These are phyloP conservation scores for Ceratocystis alfenasii DNA, from an alignment of 2,329 filamentous ascomycete species.

Conservation along the genomic window DNA sequence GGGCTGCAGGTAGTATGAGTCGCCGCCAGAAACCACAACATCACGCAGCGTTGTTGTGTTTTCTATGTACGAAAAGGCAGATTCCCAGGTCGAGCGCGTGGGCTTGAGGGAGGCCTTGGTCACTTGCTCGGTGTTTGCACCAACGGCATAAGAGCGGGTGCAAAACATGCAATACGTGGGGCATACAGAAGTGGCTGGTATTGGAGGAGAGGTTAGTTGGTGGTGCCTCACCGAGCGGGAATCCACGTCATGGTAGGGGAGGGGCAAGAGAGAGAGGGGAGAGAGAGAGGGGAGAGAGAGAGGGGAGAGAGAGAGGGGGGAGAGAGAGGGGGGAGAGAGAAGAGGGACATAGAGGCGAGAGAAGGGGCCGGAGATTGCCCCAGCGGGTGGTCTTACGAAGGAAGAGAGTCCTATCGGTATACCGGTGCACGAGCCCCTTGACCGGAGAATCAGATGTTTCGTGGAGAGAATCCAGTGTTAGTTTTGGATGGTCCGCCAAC, in stretches of 20 bases:
- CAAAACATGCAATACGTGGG: constrained; percentile 53
- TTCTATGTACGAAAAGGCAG: constrained; percentile 46
- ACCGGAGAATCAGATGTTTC: constrained; percentile 46
- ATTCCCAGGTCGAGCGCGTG: constrained; percentile 38
- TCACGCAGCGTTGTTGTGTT: constrained; percentile 39
- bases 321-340: too few relatives aligned
- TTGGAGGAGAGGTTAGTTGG: neutral
- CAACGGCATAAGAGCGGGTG: constrained; percentile 49
- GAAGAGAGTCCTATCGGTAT: constrained; percentile 51
- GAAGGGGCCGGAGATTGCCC: too few relatives aligned
- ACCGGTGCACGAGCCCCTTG: constrained; percentile 49
- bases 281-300: too few relatives aligned
- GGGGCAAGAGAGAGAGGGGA: neutral
- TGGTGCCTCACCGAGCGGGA: neutral
- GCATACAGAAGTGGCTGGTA: constrained; percentile 45
- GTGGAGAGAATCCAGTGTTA: constrained; percentile 47
- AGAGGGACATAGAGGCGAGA: too few relatives aligned
- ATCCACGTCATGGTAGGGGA: neutral
- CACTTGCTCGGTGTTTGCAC: constrained; percentile 41
- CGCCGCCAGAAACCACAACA: constrained; percentile 52
- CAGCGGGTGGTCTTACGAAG: constrained; percentile 35
- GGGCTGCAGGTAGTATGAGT: constrained; percentile 45
- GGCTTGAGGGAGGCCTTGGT: constrained; percentile 35
- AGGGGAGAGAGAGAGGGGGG: neutral
- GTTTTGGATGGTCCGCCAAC: constrained; percentile 41